Percentiles rank a stretch among this genome's conserved stretches.
These are phyloP conservation scores for Diaporthe batatas DNA, from an alignment of 2,329 filamentous ascomycete species.

Conservation along the genomic window DNA sequence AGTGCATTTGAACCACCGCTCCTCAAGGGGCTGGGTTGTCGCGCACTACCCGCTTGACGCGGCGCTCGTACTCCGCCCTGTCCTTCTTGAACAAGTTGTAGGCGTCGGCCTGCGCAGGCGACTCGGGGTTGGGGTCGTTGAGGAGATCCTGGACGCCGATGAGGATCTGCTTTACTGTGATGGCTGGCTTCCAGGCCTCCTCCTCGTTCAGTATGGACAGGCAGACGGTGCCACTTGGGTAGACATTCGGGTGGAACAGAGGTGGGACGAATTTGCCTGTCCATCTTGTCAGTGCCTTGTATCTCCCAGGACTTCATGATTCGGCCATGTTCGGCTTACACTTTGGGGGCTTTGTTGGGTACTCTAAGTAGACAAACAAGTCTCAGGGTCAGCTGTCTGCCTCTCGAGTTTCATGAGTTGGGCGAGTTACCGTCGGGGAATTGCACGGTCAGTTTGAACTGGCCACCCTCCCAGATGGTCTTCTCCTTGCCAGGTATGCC, in stretches of 20 bases:
- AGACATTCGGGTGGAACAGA: conserved; percentile 98
- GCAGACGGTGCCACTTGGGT: conserved; percentile 97
- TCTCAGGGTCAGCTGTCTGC: conserved; percentile 41
- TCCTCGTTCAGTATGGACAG: conserved; percentile 98
- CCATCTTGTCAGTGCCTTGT: conserved; percentile 24
- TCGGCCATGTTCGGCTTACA: conserved; percentile 72
- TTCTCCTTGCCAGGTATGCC: conserved; percentile 96
- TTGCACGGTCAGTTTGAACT: conserved; percentile 93
- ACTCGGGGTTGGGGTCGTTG: conserved; percentile 96
- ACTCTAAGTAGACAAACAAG: conserved; percentile 71
- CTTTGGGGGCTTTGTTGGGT: conserved; percentile 98
- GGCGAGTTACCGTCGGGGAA: conserved; percentile 87
- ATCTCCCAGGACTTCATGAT: conserved; percentile 6
- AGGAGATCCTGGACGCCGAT: conserved; percentile 96
- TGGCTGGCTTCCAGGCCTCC: conserved; percentile 98
- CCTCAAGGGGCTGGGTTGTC: conserved; percentile 84
- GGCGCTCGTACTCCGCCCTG: conserved; percentile 85
- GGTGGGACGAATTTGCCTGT: conserved; percentile 95
- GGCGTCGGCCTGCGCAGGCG: conserved; percentile 94
- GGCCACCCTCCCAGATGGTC: conserved; percentile 97
- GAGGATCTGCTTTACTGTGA: conserved; percentile 98
- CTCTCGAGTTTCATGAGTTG: not conserved
- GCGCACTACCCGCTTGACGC: conserved; percentile 86
- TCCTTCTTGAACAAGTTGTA: conserved; percentile 98
- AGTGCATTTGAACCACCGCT: not conserved